Conservation (phyloP, 73 alveolate species). For the Halteria grandinella region DNA sequence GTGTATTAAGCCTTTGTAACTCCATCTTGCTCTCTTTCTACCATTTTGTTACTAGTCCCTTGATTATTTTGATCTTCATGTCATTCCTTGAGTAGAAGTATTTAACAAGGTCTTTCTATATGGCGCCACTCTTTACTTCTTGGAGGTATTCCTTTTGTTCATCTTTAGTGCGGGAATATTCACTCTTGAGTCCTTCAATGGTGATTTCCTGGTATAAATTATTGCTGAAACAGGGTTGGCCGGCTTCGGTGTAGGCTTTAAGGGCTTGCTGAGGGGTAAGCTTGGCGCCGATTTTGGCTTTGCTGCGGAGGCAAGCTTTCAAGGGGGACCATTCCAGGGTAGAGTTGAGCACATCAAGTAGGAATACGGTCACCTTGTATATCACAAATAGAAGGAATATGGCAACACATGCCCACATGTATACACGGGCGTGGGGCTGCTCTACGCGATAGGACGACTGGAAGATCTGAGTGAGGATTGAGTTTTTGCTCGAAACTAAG, state of each 20-base stretch:
- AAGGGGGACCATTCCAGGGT: neutral
- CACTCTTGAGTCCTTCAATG: conserved; percentile 10
- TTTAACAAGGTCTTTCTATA: neutral
- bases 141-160: conserved; percentile 4
- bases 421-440: conserved; percentile 28
- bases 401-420: neutral
- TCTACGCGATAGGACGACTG: too few relatives aligned
- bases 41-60: neutral
- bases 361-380: too few relatives aligned
- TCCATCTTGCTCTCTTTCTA: conserved; percentile 8
- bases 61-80: conserved; percentile 3
- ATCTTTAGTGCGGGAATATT: conserved; percentile 12
- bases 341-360: neutral
- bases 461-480: too few relatives aligned
- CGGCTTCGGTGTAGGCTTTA: too few relatives aligned
- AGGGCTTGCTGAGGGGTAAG: neutral
- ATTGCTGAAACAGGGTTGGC: too few relatives aligned
- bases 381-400: neutral
- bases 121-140: neutral
- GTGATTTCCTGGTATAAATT: conserved; percentile 15
- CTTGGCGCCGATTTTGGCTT: neutral
- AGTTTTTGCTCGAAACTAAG: too few relatives aligned
- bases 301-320: conserved; percentile 42
- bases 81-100: neutral
- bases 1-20: conserved; percentile 23